A percentile compares a stretch with the other conserved stretches of the same genome.
Evolutionary conservation across 2,329 filamentous ascomycete genomes (phyloP).

Genomic region (Aspergillus sp.): DNA sequence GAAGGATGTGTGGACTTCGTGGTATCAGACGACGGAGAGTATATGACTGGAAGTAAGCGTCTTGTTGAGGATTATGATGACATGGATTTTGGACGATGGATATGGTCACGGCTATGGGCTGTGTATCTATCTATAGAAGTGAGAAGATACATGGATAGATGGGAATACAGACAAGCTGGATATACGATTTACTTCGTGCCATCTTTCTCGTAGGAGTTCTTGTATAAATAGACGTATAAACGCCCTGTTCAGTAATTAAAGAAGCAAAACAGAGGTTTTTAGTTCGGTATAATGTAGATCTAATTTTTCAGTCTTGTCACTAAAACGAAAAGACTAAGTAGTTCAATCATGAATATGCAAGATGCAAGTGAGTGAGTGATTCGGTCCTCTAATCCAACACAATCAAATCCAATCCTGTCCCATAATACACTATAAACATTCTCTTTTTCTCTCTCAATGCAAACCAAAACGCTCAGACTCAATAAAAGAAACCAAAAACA

Average conservation of each 20-base stretch:
- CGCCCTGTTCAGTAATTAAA: background rate
- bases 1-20: background rate
- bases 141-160: background rate
- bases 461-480: background rate
- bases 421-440: background rate
- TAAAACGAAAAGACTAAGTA: background rate
- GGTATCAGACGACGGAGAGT: background rate
- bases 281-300: background rate
- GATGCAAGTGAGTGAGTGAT: background rate
- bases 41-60: background rate
- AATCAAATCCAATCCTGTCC: background rate
- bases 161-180: background rate
- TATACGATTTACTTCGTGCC: background rate
- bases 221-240: too few relatives aligned
- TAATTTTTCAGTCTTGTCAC: background rate
- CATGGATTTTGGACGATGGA: background rate
- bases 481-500: background rate
- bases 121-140: background rate
- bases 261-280: background rate
- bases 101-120: background rate
- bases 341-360: background rate
- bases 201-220: too few relatives aligned
- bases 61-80: background rate
- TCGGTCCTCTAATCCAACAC: background rate
- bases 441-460: background rate